Conservation (phyloP, 169 alveolate genomes). For the Plasmodium vinckei region DNA sequence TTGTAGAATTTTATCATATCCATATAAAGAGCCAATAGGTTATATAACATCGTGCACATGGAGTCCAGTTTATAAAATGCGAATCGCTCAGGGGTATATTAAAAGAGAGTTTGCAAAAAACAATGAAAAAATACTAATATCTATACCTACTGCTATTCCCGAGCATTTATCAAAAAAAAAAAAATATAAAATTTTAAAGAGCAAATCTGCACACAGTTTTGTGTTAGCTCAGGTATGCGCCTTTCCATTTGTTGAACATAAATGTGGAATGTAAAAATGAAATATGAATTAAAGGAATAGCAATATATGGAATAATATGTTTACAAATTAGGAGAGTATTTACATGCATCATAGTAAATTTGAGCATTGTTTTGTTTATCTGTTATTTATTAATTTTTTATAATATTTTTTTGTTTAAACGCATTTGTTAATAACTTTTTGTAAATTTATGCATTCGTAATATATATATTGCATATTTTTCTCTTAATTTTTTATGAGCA, state of each 20-base stretch:
- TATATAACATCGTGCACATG: conserved; percentile 75
- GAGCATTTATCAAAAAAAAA: conserved; percentile 64
- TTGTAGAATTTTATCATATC: conserved; percentile 72
- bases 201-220: conserved; percentile 69
- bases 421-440: too few relatives aligned
- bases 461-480: too few relatives aligned
- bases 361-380: too few relatives aligned
- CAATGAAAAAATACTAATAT: conserved; percentile 69
- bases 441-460: too few relatives aligned
- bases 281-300: neutral
- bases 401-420: too few relatives aligned
- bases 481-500: too few relatives aligned
- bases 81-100: conserved; percentile 75
- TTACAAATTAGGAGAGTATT: too few relatives aligned
- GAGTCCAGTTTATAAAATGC: conserved; percentile 71
- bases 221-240: conserved; percentile 75
- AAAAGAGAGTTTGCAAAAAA: conserved; percentile 76
- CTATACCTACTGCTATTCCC: conserved; percentile 72
- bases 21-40: conserved; percentile 70
- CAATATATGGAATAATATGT: neutral
- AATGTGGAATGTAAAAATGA: conserved; percentile 7
- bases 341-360: too few relatives aligned
- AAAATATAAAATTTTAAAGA: conserved; percentile 66
- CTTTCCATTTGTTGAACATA: conserved; percentile 60
- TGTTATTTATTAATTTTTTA: too few relatives aligned